Conservation (phyloP, 2,329 filamentous ascomycete species). For the Cladophialophora carrionii region DNA sequence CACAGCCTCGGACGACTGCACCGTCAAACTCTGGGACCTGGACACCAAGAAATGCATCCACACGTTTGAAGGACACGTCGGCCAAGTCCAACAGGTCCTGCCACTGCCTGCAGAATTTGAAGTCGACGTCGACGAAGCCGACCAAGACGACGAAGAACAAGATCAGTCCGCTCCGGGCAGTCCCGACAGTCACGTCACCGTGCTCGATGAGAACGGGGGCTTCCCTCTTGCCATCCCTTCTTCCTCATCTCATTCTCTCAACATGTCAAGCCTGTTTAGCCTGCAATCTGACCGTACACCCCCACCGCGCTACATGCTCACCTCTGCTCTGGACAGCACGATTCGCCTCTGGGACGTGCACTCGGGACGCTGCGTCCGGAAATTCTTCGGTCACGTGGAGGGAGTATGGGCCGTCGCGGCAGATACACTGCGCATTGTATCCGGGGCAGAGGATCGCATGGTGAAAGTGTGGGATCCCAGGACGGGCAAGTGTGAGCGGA, state of each 20-base stretch:
- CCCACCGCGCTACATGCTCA: slow-evolving; percentile 89
- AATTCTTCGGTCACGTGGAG: slow-evolving; percentile 95
- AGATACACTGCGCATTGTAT: slow-evolving; percentile 84
- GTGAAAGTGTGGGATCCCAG: slow-evolving; percentile 95
- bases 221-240: slow-evolving; percentile 23
- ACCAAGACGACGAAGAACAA: slow-evolving; percentile 59
- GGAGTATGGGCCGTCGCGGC: slow-evolving; percentile 92
- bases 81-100: slow-evolving; percentile 90
- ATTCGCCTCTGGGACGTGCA: slow-evolving; percentile 90
- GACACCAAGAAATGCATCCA: slow-evolving; percentile 78
- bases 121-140: slow-evolving; percentile 65
- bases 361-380: slow-evolving; percentile 79
- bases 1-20: slow-evolving; percentile 91
- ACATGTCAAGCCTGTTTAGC: slow-evolving; percentile 50
- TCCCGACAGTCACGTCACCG: slow-evolving; percentile 31
- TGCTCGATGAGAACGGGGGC: slow-evolving; percentile 21
- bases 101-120: slow-evolving; percentile 86
- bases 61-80: slow-evolving; percentile 84
- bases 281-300: slow-evolving; percentile 63
- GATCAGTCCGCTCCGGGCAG: slow-evolving; percentile 32
- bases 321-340: slow-evolving; percentile 85
- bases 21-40: slow-evolving; percentile 89
- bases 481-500: slow-evolving; percentile 87
- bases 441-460: slow-evolving; percentile 89
- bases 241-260: slow-evolving; percentile 39